phyloP scores from a whole-genome alignment of 106 monocot species.

The Dioscorea dumetorum region DNA sequence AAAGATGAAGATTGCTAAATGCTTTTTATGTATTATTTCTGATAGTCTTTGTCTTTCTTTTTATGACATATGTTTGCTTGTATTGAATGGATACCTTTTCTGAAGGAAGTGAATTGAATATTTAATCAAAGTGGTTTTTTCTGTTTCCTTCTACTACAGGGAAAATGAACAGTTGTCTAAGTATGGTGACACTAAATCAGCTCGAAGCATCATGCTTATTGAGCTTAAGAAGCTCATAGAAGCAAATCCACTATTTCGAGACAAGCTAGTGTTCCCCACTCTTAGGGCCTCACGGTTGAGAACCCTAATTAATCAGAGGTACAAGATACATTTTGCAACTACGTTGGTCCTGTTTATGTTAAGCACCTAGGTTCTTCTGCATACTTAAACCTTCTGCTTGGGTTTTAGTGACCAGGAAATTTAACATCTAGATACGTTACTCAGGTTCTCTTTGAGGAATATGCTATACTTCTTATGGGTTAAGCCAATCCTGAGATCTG shows the following conservation, averaged over 20 bases:
- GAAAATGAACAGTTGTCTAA: constrained; percentile 23
- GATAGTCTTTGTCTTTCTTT: too few relatives aligned
- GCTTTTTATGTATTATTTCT: too few relatives aligned
- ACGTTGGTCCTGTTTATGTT: neutral
- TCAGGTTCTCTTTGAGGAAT: neutral
- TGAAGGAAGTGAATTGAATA: too few relatives aligned
- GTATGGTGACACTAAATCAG: constrained; percentile 19
- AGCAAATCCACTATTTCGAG: constrained; percentile 17
- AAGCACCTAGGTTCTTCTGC: neutral
- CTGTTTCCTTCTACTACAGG: neutral
- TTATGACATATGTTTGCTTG: too few relatives aligned
- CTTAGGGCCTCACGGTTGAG: constrained; percentile 7
- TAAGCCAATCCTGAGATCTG: too few relatives aligned
- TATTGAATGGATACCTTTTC: too few relatives aligned
- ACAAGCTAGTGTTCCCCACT: constrained; percentile 12
- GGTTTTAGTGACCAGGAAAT: neutral
- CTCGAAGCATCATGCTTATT: constrained; percentile 15
- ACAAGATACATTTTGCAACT: neutral
- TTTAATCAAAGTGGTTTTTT: too few relatives aligned
- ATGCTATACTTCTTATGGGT: neutral
- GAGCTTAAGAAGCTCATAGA: constrained; percentile 16
- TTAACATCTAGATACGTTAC: neutral
- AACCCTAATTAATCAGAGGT: constrained; percentile 19
- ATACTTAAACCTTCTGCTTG: neutral
- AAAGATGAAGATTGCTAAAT: too few relatives aligned